Conservation (phyloP, 495 filamentous ascomycete species). For the Letharia columbiana region DNA sequence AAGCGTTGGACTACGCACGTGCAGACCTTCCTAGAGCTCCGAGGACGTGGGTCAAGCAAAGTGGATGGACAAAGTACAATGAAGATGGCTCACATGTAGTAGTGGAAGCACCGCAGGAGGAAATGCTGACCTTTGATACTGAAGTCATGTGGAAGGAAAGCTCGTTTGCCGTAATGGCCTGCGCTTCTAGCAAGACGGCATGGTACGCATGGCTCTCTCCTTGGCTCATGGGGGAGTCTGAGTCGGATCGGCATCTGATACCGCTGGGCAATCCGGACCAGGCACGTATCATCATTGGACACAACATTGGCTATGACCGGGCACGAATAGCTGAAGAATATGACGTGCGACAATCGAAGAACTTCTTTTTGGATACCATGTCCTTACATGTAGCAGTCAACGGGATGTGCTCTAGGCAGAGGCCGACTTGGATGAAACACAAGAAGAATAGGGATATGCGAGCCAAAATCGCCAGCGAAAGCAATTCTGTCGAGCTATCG, state of each 20-base stretch:
- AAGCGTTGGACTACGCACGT: conserved; percentile 63
- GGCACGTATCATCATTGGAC: conserved; percentile 74
- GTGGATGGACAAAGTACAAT: conserved; percentile 93
- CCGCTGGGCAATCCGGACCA: conserved; percentile 67
- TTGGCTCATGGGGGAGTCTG: conserved; percentile 79
- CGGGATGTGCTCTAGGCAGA: conserved; percentile 95
- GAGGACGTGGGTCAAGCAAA: conserved; percentile 65
- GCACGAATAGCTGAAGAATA: conserved; percentile 89
- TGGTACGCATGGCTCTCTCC: conserved; percentile 99
- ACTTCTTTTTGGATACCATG: conserved; percentile 95
- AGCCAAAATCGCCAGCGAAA: conserved; percentile 69
- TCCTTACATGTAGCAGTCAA: conserved; percentile 96
- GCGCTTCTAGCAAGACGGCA: conserved; percentile 71
- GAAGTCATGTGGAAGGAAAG: conserved; percentile 94
- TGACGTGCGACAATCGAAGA: conserved; percentile 66
- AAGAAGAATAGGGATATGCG: conserved; percentile 79
- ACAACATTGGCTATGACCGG: conserved; percentile 94
- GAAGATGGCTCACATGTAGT: conserved; percentile 58
- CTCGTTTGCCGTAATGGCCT: conserved; percentile 92
- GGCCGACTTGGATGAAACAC: conserved; percentile 94
- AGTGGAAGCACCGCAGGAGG: conserved; percentile 68
- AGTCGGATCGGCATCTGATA: conserved; percentile 70
- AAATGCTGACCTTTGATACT: conserved; percentile 85
- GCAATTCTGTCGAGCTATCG: conserved; percentile 59
- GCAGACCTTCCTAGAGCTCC: conserved; percentile 64